Conservation (phyloP, 164 flowering plant species). For the Saururus chinensis region DNA sequence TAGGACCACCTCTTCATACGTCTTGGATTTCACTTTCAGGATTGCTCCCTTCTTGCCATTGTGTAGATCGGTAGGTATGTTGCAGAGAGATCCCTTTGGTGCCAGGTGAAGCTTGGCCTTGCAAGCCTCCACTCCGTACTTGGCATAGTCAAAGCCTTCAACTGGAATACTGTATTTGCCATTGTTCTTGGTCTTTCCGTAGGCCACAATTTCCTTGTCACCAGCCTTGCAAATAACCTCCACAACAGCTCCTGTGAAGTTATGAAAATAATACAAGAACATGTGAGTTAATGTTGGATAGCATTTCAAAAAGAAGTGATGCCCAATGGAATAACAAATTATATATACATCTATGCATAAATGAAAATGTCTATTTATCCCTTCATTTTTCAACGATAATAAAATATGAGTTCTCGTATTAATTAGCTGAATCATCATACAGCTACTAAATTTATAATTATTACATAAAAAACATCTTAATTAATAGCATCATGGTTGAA, state of each 20-base stretch:
- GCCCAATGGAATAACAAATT: too few species aligned
- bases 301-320: not conserved
- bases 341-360: too few species aligned
- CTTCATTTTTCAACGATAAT: too few species aligned
- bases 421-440: too few species aligned
- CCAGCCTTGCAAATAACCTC: constrained; percentile 55
- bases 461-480: too few species aligned
- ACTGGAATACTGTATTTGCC: constrained; percentile 51
- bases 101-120: constrained; percentile 51
- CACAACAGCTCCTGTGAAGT: constrained; percentile 53
- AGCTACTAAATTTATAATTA: too few species aligned
- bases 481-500: too few species aligned
- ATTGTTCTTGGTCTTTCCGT: constrained; percentile 58
- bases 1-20: constrained; percentile 46
- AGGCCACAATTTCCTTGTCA: constrained; percentile 40
- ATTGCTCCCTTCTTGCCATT: constrained; percentile 44
- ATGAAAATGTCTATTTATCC: too few species aligned
- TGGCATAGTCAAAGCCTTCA: constrained; percentile 41
- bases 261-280: not conserved
- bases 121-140: constrained; percentile 45
- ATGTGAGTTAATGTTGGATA: not conserved
- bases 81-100: constrained; percentile 57
- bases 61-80: constrained; percentile 42
- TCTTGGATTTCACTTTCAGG: constrained; percentile 46
- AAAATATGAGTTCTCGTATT: too few species aligned